A percentile compares a stretch with the other conserved stretches of the same genome.
These are phyloP conservation scores for Trematosphaeria pertusa DNA, from an alignment of 2,329 filamentous ascomycete species.

Conservation along the genomic window DNA sequence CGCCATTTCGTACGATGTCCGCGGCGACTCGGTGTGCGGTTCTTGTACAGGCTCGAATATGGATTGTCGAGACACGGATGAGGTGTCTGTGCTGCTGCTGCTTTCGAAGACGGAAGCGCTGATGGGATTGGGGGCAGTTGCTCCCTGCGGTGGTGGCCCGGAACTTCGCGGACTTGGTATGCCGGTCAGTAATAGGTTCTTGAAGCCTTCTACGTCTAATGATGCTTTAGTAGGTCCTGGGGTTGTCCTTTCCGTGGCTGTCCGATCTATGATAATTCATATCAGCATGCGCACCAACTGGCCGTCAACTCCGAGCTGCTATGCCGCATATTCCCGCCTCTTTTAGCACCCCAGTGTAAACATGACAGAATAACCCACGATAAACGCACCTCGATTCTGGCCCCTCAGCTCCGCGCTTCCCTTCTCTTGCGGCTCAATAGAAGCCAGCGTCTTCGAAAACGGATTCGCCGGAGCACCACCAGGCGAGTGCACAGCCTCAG, in stretches of 20 bases:
- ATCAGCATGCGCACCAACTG: conserved; percentile 3
- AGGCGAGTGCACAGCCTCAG: conserved; percentile 20
- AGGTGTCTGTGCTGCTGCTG: conserved; percentile 64
- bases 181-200: conserved; percentile 77
- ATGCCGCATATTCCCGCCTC: too few relatives aligned
- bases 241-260: conserved; percentile 29
- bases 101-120: conserved; percentile 46
- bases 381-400: conserved; percentile 21
- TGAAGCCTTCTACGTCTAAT: conserved; percentile 80
- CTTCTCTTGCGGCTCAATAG: conserved; percentile 40
- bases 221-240: conserved; percentile 49
- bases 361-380: too few relatives aligned
- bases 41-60: conserved; percentile 61
- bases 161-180: conserved; percentile 54
- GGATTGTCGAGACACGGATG: conserved; percentile 66
- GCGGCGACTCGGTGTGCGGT: conserved; percentile 58
- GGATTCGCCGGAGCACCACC: conserved; percentile 43
- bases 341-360: too few relatives aligned
- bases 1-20: conserved; percentile 65
- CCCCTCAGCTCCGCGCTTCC: conserved; percentile 23
- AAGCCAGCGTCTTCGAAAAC: conserved; percentile 48
- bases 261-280: conserved; percentile 28
- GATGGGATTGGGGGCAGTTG: conserved; percentile 29
- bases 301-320: too few relatives aligned
- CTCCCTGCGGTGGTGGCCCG: conserved; percentile 31